Percentiles rank a stretch among this genome's conserved stretches.
phyloP scores from a whole-genome alignment of 139 green algal genomes.

The Chlorella sorokiniana region DNA sequence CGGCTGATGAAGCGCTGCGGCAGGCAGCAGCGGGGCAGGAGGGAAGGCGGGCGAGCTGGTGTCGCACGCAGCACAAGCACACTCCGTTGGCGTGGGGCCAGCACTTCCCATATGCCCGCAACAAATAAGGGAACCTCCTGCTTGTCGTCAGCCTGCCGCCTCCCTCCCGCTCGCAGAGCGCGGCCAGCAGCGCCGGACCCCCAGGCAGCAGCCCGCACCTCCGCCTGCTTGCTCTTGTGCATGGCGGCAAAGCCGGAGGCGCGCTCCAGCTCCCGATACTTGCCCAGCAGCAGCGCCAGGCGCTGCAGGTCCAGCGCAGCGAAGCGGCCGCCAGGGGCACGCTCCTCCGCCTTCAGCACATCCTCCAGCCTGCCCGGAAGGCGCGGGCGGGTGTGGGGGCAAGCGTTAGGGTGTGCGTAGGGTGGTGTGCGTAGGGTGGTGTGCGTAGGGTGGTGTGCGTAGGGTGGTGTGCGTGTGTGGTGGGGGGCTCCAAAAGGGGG shows the following conservation, averaged over 20 bases:
- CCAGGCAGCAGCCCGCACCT: constrained; percentile 20
- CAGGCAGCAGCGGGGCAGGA: no score
- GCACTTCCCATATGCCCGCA: no score
- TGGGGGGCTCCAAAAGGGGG: no score
- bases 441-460: no score
- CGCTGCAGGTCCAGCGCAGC: constrained; percentile 25
- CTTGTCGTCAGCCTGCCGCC: no score
- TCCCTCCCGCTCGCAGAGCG: no score
- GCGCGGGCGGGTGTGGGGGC: not conserved
- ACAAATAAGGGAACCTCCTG: no score
- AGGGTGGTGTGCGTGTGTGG: no score
- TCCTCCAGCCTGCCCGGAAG: constrained; percentile 37
- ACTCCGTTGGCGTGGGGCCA: no score
- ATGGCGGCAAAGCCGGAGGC: not conserved
- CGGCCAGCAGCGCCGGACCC: no score
- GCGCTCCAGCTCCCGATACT: constrained; percentile 41
- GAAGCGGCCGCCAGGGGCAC: constrained; percentile 7
- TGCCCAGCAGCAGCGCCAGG: constrained; percentile 29
- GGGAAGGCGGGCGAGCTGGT: not conserved
- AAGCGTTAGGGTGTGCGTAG: not conserved
- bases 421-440: not conserved
- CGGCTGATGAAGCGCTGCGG: constrained; percentile 50
- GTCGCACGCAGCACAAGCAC: not conserved
- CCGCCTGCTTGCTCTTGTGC: constrained; percentile 49
- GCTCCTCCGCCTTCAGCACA: constrained; percentile 26